Conservation (phyloP, 306 rosid genomes). For the Fragaria iinumae region DNA sequence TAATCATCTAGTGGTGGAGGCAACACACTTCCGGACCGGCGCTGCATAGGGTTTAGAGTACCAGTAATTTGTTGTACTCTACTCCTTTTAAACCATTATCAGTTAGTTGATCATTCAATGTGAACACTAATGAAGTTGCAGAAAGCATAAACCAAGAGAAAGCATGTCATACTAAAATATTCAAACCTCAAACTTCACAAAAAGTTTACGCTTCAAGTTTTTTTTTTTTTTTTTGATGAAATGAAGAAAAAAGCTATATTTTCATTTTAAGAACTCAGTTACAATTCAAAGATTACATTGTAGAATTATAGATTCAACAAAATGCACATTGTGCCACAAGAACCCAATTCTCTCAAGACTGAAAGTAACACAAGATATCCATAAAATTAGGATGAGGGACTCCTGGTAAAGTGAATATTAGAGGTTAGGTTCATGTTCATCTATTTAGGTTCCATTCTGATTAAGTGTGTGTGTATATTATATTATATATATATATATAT, state of each 20-base stretch:
- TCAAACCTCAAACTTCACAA: not conserved
- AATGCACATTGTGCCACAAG: not conserved
- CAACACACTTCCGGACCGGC: constrained; percentile 68
- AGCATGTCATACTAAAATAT: not conserved
- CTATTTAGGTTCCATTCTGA: no score
- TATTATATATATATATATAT: no score
- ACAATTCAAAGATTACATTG: not conserved
- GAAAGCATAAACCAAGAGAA: not conserved
- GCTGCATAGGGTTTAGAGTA: constrained; percentile 58
- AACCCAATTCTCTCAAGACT: not conserved
- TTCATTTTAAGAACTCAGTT: not conserved
- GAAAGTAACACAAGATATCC: not conserved
- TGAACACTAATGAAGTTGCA: constrained; percentile 23
- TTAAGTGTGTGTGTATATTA: no score
- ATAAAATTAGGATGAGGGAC: not conserved
- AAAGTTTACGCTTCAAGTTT: not conserved
- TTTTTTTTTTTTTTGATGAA: not conserved
- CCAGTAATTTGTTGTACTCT: constrained; percentile 87
- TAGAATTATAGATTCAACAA: not conserved
- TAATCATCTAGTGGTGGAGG: constrained; percentile 84
- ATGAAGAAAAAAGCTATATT: not conserved
- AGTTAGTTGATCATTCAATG: constrained; percentile 34
- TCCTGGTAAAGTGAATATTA: no score
- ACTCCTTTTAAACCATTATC: constrained; percentile 57
- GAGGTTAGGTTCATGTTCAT: no score